Percentiles rank a stretch among this genome's conserved stretches.
phyloP scores from a whole-genome alignment of 2,329 filamentous ascomycete species.

The Pseudocercospora fijiensis region DNA sequence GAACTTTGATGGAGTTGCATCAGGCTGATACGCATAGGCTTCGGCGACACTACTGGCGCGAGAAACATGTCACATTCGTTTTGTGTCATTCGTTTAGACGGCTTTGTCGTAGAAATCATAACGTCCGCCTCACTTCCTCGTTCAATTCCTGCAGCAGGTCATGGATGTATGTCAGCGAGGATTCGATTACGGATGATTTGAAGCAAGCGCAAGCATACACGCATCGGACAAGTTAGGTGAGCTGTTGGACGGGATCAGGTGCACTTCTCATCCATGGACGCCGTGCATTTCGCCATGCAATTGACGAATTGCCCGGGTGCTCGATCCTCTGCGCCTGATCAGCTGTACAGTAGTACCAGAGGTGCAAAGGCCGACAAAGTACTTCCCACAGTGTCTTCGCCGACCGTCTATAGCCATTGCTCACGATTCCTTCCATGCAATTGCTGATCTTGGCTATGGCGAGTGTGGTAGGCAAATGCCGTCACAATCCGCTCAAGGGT shows the following conservation, averaged over 20 bases:
- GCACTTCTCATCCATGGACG: neutral
- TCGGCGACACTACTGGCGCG: neutral
- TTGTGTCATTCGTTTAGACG: neutral
- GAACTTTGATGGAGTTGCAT: neutral
- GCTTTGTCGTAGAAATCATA: neutral
- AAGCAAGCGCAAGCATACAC: neutral
- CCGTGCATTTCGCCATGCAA: neutral
- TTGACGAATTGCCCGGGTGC: neutral
- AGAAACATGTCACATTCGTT: neutral
- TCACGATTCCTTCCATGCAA: neutral
- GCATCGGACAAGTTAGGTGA: neutral
- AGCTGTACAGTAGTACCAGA: neutral
- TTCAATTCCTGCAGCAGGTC: neutral
- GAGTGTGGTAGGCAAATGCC: neutral
- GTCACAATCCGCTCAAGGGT: neutral
- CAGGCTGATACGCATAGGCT: neutral
- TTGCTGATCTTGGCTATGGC: neutral
- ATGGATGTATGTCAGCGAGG: neutral
- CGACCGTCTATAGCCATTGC: neutral
- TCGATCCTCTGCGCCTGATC: neutral
- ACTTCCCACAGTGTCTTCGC: neutral
- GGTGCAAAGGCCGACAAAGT: neutral
- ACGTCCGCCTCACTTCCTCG: neutral
- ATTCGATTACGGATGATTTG: neutral
- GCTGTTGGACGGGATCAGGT: neutral